These are phyloP conservation scores for Penicillium sp. DNA, from an alignment of 2,329 filamentous ascomycete species.

Conservation along the genomic window DNA sequence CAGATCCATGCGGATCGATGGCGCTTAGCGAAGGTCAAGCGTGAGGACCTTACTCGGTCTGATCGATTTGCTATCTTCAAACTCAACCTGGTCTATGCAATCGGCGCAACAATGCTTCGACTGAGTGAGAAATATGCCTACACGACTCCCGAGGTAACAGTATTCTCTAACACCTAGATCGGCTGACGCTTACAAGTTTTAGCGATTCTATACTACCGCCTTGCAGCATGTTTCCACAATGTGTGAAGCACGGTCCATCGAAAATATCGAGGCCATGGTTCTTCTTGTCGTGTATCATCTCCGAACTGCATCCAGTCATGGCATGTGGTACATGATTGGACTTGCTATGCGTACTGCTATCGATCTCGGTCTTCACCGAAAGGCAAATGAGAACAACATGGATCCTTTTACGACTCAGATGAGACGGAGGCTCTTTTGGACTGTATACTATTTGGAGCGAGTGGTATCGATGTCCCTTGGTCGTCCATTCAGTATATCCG, in stretches of 20 bases:
- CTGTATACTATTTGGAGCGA: conserved; percentile 51
- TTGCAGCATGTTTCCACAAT: conserved; percentile 50
- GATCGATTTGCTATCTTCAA: conserved; percentile 51
- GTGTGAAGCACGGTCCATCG: conserved; percentile 48
- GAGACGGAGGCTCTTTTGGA: conserved; percentile 52
- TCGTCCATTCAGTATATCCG: conserved; percentile 50
- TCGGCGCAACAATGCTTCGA: conserved; percentile 50
- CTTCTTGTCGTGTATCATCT: conserved; percentile 53
- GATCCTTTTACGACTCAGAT: conserved; percentile 46
- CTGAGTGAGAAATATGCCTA: conserved; percentile 48
- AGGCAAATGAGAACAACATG: conserved; percentile 44
- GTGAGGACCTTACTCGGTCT: conserved; percentile 32
- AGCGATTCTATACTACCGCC: conserved; percentile 51
- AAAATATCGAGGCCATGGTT: conserved; percentile 54
- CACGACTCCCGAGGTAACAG: conserved; percentile 42
- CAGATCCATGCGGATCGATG: conserved; percentile 43
- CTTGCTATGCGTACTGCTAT: conserved; percentile 54
- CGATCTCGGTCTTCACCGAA: conserved; percentile 52
- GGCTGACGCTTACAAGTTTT: neutral
- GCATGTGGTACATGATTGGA: conserved; percentile 56
- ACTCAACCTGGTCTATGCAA: conserved; percentile 53
- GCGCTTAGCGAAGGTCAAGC: conserved; percentile 36
- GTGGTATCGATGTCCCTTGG: conserved; percentile 52
- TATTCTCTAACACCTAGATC: neutral
- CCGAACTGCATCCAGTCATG: conserved; percentile 50